These are phyloP conservation scores for Cercospora zeina DNA, from an alignment of 2,329 filamentous ascomycete species.

Conservation along the genomic window DNA sequence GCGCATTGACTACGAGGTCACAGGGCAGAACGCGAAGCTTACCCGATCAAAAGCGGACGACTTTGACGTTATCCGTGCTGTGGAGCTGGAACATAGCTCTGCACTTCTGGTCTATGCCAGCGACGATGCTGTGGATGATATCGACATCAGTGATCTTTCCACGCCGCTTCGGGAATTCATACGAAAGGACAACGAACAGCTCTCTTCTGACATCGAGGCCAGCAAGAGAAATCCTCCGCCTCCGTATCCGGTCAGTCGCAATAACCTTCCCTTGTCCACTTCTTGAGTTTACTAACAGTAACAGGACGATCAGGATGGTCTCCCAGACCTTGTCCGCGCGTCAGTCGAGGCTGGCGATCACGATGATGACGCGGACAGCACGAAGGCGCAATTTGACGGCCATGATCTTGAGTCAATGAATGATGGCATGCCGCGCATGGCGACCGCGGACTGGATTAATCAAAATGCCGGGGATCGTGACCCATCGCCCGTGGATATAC, in stretches of 20 bases:
- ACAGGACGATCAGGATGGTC: background rate
- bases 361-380: conserved; percentile 20
- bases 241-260: conserved; percentile 6
- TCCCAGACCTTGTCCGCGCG: conserved; percentile 1
- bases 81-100: conserved; percentile 54
- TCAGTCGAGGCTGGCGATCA: conserved; percentile 15
- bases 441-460: background rate
- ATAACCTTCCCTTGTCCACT: background rate
- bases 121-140: conserved; percentile 40
- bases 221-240: conserved; percentile 15
- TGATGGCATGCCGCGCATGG: conserved; percentile 6
- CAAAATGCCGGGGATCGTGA: conserved; percentile 1
- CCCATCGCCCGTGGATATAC: conserved; percentile 21
- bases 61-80: conserved; percentile 54
- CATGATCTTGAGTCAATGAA: conserved; percentile 3
- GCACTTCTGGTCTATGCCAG: conserved; percentile 63
- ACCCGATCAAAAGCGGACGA: conserved; percentile 42
- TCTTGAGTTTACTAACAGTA: background rate
- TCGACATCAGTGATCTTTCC: conserved; percentile 8
- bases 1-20: conserved; percentile 54
- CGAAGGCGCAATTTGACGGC: conserved; percentile 19
- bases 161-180: conserved; percentile 12
- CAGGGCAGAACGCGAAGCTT: conserved; percentile 44
- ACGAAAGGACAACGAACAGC: conserved; percentile 4
- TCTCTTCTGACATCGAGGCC: conserved; percentile 11